Evolutionary conservation across 2,329 filamentous ascomycete species (phyloP).

Genomic region (Neofusicoccum laricinum): DNA sequence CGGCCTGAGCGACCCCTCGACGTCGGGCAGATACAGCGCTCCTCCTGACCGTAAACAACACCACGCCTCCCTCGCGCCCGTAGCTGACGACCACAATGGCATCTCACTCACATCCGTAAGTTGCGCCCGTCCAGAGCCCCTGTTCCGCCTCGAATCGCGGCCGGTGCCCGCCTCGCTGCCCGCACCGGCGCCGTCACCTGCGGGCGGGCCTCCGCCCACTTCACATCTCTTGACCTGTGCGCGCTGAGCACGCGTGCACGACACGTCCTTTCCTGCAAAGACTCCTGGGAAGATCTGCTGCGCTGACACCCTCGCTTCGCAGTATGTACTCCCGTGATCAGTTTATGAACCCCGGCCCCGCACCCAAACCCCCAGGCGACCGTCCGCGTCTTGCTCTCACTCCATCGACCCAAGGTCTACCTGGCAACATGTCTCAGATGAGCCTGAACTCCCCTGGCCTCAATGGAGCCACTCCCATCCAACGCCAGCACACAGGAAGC

Average conservation of each 20-base stretch:
- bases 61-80: not conserved
- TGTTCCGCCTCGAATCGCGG: not conserved
- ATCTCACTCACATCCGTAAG: slow-evolving; percentile 9
- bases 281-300: too few relatives aligned
- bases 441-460: slow-evolving; percentile 61
- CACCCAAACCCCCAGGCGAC: slow-evolving; percentile 83
- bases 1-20: slow-evolving; percentile 14
- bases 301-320: slow-evolving; percentile 16
- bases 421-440: slow-evolving; percentile 77
- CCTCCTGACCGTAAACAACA: slow-evolving; percentile 1
- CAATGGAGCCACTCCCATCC: slow-evolving; percentile 36
- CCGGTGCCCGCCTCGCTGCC: not conserved
- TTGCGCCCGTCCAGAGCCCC: not conserved
- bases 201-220: slow-evolving; percentile 1
- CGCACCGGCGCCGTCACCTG: not conserved
- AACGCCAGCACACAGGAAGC: slow-evolving; percentile 37
- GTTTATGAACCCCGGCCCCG: slow-evolving; percentile 97
- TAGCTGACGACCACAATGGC: slow-evolving; percentile 1
- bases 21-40: slow-evolving; percentile 5
- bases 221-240: not conserved
- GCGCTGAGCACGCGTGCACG: not conserved
- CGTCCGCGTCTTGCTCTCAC: slow-evolving; percentile 78
- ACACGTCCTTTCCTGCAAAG: not conserved
- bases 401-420: slow-evolving; percentile 67
- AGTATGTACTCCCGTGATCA: slow-evolving; percentile 62